Evolutionary conservation across 2,329 filamentous ascomycete genomes (phyloP), one percentile per base, ranked within the genome.

Genomic region (Arthroderma sp.): DNA sequence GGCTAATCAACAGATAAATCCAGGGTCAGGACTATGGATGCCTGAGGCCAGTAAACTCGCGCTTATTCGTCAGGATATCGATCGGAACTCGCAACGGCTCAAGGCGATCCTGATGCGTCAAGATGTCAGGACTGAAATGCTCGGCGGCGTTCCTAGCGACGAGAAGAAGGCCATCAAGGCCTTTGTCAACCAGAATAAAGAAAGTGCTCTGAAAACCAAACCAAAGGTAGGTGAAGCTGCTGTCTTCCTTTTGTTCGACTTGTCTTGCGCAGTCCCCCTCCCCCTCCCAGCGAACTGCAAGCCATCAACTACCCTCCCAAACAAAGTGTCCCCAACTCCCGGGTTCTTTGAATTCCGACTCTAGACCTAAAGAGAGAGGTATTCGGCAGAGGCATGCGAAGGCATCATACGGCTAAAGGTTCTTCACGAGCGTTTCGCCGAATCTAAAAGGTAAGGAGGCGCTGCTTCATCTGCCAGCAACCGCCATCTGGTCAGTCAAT

Each of bases 21-120:
- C 25, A 84, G 82, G 87, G 58, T 88, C 88, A 51, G 90, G 91
- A 0, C 74, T 94, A 15, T 95, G 88, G 88, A 81, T 85, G 65
- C 88, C 88, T 1, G 86, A 89, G 55, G 79, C 81, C 1, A 73
- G 75, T 3, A 76, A 83, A n/a, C 74, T 93, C 13, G 79, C 79
- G 37, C 78, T 79, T 61, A 74, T 95, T 68, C 82, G 91, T 58
- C 77, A 79, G 33, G 86, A 85, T 67, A 86, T 96, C 67, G 87
- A 95, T 72, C 79, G 80, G 64, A 81, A 84, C 60, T 85, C 89
- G 11, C 75, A 79, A 52, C 79, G 81, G 57, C 82, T 94, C 73
- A 87, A 89, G 61, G 72, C 77, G 4, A 79, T 86, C 2, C 75
- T 95, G 58, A 78, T 76, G 58, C 78, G 84, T 53, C 74, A 79